Base-by-base conservation (phyloP, 1,284 basidiomycete species). In the Moesziomyces antarcticus region DNA sequence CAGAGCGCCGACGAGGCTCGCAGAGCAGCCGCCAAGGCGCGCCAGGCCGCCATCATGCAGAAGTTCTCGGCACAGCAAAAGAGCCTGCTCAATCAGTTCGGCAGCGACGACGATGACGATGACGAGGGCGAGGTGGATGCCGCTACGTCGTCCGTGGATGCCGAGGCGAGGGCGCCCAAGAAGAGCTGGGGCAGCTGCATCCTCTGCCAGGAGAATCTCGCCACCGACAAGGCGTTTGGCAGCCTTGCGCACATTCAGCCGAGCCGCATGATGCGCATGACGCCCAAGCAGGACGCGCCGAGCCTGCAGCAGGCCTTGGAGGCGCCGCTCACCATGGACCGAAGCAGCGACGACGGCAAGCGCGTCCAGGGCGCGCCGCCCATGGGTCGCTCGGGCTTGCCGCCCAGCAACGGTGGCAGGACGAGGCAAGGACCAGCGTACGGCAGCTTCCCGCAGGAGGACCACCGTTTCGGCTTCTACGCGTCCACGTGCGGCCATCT, bases 151-250 rank as follows among this genome's bases (percentile, higher is more conserved):
- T 54, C 61, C 9, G 27, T 54, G 16, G 55, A 47, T 24, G 49
- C 48, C 3, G 63, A 69, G 20, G 41, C 46, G 5, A 71, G 64
- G 40, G 63, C 58, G 20, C 47, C 56, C 3, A 69, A 70, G 52
- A 65, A 66, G 60, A 69, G 54, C 35, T 63, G 58, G 71, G 97
- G 96, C 1, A 92, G 91, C 25, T 99, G 97, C 84, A 99, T 99
- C 72, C 93, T 99, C 9, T 99, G 97, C 79, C 97, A 99, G 84
- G 97, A 99, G 84, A 92, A 94, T 65, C 89, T 98, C 50, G 92
- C 90, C 64, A 85, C 87, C 1, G 86, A 88, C 14, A 88, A 89
- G 64, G 87, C 92, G 0, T 98, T 97, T 81, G 97, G 97, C 14
- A 90, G 90, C 49, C 88, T 99, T n/a, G 93, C 92, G 1, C 87